Percentiles rank a stretch among this genome's conserved stretches.
Evolutionary conservation across 2,329 filamentous ascomycete genomes (phyloP).

Genomic region (Pseudopithomyces maydicus): DNA sequence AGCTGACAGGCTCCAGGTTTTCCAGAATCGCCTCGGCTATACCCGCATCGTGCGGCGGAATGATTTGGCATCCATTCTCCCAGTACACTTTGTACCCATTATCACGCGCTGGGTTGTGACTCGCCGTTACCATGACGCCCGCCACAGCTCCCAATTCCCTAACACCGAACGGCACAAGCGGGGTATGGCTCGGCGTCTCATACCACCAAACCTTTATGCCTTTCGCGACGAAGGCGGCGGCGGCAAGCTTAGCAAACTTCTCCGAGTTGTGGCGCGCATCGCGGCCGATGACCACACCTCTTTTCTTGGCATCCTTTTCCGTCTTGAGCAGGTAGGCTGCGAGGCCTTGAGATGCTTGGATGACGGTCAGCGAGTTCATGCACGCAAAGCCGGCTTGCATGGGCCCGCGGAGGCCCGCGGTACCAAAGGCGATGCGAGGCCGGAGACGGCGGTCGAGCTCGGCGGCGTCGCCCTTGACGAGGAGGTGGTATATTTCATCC

Average conservation of each 20-base stretch:
- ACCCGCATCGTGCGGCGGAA: constrained; percentile 63
- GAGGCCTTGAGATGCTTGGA: constrained; percentile 69
- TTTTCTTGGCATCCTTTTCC: constrained; percentile 47
- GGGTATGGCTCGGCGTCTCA: constrained; percentile 61
- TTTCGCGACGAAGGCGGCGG: constrained; percentile 63
- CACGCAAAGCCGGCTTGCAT: constrained; percentile 70
- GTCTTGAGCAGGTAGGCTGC: constrained; percentile 62
- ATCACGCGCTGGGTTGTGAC: constrained; percentile 67
- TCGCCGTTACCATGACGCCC: constrained; percentile 70
- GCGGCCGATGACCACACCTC: constrained; percentile 64
- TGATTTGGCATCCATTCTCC: constrained; percentile 69
- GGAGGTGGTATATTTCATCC: constrained; percentile 59
- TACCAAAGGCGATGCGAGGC: constrained; percentile 65
- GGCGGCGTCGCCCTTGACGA: constrained; percentile 49
- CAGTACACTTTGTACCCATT: constrained; percentile 74
- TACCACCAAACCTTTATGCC: constrained; percentile 66
- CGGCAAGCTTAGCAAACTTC: constrained; percentile 64
- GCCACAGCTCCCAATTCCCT: constrained; percentile 59
- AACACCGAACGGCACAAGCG: constrained; percentile 66
- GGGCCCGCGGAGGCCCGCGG: constrained; percentile 65
- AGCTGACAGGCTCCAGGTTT: constrained; percentile 59
- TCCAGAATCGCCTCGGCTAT: constrained; percentile 62
- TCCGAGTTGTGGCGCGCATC: constrained; percentile 68
- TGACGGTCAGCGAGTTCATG: constrained; percentile 64
- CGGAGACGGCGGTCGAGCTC: constrained; percentile 60